Evolutionary conservation across 768 basidiomycete genomes (phyloP), one percentile per base, ranked within the genome.

Genomic region (Mycena kentingensis): DNA sequence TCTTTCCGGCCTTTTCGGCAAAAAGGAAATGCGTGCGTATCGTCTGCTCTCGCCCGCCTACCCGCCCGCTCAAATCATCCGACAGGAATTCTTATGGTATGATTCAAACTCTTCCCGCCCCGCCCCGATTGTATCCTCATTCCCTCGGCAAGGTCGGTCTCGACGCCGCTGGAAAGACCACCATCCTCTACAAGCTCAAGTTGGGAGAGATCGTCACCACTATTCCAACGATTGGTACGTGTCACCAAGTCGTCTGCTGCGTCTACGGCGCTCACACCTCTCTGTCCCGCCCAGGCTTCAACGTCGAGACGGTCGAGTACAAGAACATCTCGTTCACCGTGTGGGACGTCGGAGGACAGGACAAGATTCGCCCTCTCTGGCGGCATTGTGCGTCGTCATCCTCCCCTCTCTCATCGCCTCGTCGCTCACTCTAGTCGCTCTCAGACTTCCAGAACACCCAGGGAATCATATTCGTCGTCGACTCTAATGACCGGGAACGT

Each of bases 241-340:
- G 55, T 56, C 55, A 49, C 54, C 54, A n/a, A n/a, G 51, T 52
- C 41, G 34, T 48, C 55, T 32, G 27, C 32, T 38, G 49, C 51
- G 57, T 45, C 51, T 51, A 25, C 24, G 43, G 52, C 52, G 63
- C 52, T 51, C 65, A 66, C 53, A 63, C 56, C 53, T 48, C 31
- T n/a, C n/a, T n/a, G n/a, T 25, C 50, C 55, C 46, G n/a, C 34
- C 21, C 61, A 98, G 97, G 97, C 54, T 99, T 99, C 82, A 99
- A 99, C 71, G 97, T 99, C 64, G 97, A 99, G 82, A 98, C 97
- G 56, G 97, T 99, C 62, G 96, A 98, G 74, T 98, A 99, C 79
- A 98, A 98, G 84, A 99, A 98, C 81, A 98, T 98, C 61, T 97
- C 94, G 22, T 99, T 99, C 85, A 99, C 96, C 21, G 97, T 98